Evolutionary conservation across 768 basidiomycete genomes (phyloP).

Genomic region (Exidia glandulosa): DNA sequence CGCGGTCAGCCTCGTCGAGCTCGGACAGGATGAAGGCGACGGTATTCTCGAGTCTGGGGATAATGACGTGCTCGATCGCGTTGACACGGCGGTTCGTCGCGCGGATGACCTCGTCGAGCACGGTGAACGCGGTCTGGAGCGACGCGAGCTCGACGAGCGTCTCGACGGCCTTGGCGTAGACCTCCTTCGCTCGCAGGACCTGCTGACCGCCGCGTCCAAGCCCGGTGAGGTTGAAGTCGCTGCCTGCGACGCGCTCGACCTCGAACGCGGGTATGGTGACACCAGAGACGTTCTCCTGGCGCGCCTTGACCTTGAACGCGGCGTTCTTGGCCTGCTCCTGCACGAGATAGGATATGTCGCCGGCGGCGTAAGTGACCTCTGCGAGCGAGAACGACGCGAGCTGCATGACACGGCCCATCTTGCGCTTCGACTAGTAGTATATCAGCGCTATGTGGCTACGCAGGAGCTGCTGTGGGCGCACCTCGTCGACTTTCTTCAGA

Average conservation of each 20-base stretch:
- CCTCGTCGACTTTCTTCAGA: slow-evolving; percentile 95
- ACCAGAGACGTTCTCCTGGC: slow-evolving; percentile 96
- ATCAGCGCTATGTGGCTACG: too few species aligned
- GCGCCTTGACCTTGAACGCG: slow-evolving; percentile 85
- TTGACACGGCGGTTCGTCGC: slow-evolving; percentile 99
- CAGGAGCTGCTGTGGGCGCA: too few species aligned
- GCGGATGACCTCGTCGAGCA: slow-evolving; percentile 96
- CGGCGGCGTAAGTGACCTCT: slow-evolving; percentile 95
- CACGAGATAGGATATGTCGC: slow-evolving; percentile 95
- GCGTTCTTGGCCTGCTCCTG: slow-evolving; percentile 92
- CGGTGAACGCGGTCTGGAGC: slow-evolving; percentile 94
- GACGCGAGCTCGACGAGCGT: slow-evolving; percentile 96
- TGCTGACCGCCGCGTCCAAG: slow-evolving; percentile 95
- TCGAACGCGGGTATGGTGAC: slow-evolving; percentile 94
- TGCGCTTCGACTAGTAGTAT: slow-evolving; percentile 93
- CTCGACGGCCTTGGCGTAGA: slow-evolving; percentile 95
- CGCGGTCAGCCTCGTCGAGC: slow-evolving; percentile 96
- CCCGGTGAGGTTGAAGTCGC: slow-evolving; percentile 94
- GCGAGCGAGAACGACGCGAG: slow-evolving; percentile 98
- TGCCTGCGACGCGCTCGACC: slow-evolving; percentile 73
- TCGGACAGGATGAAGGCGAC: slow-evolving; percentile 97
- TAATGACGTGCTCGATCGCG: slow-evolving; percentile 95
- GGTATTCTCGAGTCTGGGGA: slow-evolving; percentile 91
- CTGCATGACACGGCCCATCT: slow-evolving; percentile 99
- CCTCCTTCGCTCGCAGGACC: slow-evolving; percentile 87